These are phyloP conservation scores for Panicum hallii DNA, from an alignment of 202 grass and related monocot genomes.

Conservation along the genomic window DNA sequence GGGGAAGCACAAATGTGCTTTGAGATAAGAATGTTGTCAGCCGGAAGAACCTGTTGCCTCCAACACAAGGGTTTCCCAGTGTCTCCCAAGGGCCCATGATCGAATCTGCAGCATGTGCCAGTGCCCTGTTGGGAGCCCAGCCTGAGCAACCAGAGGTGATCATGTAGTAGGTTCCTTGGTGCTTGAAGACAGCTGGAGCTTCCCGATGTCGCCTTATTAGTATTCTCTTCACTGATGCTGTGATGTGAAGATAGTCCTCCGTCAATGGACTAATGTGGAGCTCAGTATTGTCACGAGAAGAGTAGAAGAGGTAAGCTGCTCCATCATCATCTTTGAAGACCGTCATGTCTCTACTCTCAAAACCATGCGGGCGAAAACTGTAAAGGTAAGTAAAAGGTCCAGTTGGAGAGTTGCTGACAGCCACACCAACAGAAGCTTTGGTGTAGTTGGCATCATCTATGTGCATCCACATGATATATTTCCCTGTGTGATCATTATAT, in stretches of 20 bases:
- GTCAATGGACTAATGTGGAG: conserved; percentile 81
- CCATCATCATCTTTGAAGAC: conserved; percentile 89
- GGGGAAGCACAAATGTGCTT: conserved; percentile 75
- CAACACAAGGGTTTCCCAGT: conserved; percentile 74
- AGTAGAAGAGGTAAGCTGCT: conserved; percentile 76
- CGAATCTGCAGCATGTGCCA: conserved; percentile 72
- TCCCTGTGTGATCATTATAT: conserved; percentile 67
- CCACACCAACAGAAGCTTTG: conserved; percentile 78
- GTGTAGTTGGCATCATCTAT: conserved; percentile 79
- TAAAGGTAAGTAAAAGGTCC: conserved; percentile 79
- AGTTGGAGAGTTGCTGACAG: conserved; percentile 57
- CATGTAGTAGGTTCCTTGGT: conserved; percentile 83
- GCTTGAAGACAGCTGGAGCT: conserved; percentile 85
- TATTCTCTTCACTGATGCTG: conserved; percentile 60
- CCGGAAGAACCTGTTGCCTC: conserved; percentile 72
- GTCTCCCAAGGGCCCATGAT: conserved; percentile 89
- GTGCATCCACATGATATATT: conserved; percentile 96
- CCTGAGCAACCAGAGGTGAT: conserved; percentile 89
- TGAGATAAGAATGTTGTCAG: conserved; percentile 80
- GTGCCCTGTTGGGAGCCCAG: conserved; percentile 80
- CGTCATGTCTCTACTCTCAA: conserved; percentile 90
- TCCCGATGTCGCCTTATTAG: conserved; percentile 75
- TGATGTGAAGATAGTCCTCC: conserved; percentile 71
- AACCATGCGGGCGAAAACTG: conserved; percentile 75
- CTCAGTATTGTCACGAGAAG: conserved; percentile 69